phyloP scores from a whole-genome alignment of 257 asterid species.

The Lavandula angustifolia region DNA sequence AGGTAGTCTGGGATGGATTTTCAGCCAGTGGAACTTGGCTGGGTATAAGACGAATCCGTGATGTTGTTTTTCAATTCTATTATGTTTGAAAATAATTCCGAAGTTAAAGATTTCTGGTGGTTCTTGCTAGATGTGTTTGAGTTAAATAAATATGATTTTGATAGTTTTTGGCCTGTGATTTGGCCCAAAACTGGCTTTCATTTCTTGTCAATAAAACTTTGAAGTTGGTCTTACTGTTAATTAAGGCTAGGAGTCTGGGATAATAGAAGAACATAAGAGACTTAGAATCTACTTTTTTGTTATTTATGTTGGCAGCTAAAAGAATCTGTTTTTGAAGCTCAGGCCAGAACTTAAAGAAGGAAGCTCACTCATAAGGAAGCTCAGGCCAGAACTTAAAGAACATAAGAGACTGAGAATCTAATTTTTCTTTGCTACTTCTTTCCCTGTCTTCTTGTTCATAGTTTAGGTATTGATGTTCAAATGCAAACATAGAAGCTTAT shows the following conservation, averaged over 20 bases:
- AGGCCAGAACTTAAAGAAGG: background rate
- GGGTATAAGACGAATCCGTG: background rate
- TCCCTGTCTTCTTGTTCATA: background rate
- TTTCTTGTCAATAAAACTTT: background rate
- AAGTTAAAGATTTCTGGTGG: background rate
- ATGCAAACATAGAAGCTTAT: background rate
- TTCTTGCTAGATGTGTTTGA: background rate
- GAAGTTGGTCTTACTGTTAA: background rate
- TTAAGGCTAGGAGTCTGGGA: background rate
- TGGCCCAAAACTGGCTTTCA: background rate
- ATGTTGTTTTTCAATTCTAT: background rate
- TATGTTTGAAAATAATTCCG: background rate
- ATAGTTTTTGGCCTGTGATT: slow-evolving; percentile 11
- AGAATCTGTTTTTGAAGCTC: background rate
- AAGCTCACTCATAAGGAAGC: background rate
- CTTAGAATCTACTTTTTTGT: background rate
- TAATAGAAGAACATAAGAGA: background rate
- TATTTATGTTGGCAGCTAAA: background rate
- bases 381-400: background rate
- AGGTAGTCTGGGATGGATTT: slow-evolving; percentile 16
- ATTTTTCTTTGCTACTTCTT: background rate
- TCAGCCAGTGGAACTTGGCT: background rate
- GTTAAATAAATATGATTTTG: background rate
- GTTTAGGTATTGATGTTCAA: background rate
- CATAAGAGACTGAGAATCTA: too few relatives aligned